Evolutionary conservation across 495 filamentous ascomycete species (phyloP).

Genomic region (Aspergillus olivimuriae): DNA sequence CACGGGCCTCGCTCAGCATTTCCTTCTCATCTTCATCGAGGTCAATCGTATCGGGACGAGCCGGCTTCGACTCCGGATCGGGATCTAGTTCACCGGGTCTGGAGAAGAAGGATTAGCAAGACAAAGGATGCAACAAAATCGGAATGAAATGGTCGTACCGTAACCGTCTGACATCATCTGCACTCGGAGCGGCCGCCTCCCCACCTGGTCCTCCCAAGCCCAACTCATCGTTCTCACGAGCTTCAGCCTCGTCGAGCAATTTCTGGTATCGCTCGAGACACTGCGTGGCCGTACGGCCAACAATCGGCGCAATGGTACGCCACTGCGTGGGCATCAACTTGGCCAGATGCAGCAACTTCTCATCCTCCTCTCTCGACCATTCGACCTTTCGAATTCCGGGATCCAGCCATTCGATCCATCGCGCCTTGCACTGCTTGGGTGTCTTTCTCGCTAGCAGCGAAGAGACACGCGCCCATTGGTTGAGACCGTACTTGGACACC

Average conservation of each 20-base stretch:
- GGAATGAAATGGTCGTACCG: too few species aligned
- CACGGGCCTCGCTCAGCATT: slow-evolving; percentile 96
- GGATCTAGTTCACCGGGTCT: slow-evolving; percentile 91
- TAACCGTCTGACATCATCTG: slow-evolving; percentile 86
- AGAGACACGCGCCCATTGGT: slow-evolving; percentile 98
- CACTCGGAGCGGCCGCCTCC: slow-evolving; percentile 81
- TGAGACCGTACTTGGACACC: slow-evolving; percentile 94
- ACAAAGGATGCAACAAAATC: too few species aligned
- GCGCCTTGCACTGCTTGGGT: slow-evolving; percentile 96
- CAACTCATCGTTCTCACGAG: slow-evolving; percentile 77
- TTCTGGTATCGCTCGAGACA: slow-evolving; percentile 97
- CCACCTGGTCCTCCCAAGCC: slow-evolving; percentile 83
- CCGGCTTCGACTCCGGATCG: slow-evolving; percentile 93
- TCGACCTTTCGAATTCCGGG: slow-evolving; percentile 96
- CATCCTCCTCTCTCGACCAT: slow-evolving; percentile 98
- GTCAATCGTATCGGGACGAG: slow-evolving; percentile 95
- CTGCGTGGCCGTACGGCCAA: slow-evolving; percentile 92
- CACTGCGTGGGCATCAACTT: slow-evolving; percentile 99
- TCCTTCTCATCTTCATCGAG: slow-evolving; percentile 99
- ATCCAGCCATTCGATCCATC: slow-evolving; percentile 98
- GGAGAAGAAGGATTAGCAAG: too few species aligned
- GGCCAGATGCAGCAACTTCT: slow-evolving; percentile 90
- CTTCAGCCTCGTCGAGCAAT: slow-evolving; percentile 90
- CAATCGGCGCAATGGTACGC: slow-evolving; percentile 95
- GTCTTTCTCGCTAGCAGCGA: slow-evolving; percentile 96